phyloP scores from a whole-genome alignment of 495 filamentous ascomycete genomes.

The Geopyxis carbonaria region DNA sequence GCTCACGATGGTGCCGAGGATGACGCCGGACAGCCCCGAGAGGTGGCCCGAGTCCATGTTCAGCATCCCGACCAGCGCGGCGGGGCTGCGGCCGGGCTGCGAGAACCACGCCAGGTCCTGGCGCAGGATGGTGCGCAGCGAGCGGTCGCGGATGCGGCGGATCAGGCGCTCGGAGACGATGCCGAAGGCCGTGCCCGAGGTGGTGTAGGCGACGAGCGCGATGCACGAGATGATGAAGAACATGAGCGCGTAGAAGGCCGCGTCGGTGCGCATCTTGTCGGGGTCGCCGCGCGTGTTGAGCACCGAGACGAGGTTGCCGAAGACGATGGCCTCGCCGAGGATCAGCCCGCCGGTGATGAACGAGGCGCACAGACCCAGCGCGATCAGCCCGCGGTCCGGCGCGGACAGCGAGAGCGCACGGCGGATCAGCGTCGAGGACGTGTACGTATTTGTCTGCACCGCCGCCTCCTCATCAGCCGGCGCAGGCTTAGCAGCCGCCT shows the following conservation, averaged over 20 bases:
- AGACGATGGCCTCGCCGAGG: slow-evolving; percentile 34
- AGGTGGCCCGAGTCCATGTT: slow-evolving; percentile 36
- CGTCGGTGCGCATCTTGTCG: slow-evolving; percentile 19
- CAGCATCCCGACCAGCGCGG: slow-evolving; percentile 35
- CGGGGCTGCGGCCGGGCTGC: slow-evolving; percentile 31
- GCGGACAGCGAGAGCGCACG: not conserved
- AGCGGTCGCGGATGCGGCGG: slow-evolving; percentile 29
- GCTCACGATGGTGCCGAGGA: slow-evolving; percentile 31
- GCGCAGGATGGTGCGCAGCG: slow-evolving; percentile 31
- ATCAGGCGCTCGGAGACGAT: slow-evolving; percentile 33
- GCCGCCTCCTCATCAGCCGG: not conserved
- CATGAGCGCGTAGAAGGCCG: slow-evolving; percentile 34
- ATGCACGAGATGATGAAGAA: slow-evolving; percentile 38
- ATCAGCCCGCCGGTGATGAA: slow-evolving; percentile 31
- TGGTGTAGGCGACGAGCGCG: slow-evolving; percentile 31
- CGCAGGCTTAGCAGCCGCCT: not conserved
- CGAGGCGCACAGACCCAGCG: slow-evolving; percentile 21
- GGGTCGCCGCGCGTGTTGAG: slow-evolving; percentile 20
- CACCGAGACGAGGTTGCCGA: slow-evolving; percentile 32
- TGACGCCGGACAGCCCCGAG: slow-evolving; percentile 29
- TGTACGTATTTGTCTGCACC: not conserved
- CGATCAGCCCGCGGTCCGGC: not conserved
- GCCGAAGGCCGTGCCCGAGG: slow-evolving; percentile 33
- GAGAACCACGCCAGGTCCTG: slow-evolving; percentile 37
- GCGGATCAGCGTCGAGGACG: not conserved